These are phyloP conservation scores for Rhodotorula paludigena DNA, from an alignment of 768 basidiomycete genomes.

Conservation along the genomic window DNA sequence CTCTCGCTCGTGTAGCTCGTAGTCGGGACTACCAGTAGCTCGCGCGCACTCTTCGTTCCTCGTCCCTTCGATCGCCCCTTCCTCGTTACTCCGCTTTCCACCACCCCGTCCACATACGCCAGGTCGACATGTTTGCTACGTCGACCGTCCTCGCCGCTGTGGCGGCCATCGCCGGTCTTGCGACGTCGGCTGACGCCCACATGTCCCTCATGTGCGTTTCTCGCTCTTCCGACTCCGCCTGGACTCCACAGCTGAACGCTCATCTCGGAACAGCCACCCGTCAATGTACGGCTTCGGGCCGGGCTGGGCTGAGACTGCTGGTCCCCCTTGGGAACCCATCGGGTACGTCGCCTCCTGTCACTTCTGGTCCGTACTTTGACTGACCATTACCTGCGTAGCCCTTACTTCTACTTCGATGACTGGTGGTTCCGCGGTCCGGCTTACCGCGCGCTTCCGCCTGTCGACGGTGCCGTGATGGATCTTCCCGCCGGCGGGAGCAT, in stretches of 20 bases:
- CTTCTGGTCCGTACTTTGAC: too few species aligned
- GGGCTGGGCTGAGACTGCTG: conserved; percentile 1
- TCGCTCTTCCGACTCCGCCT: not conserved
- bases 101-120: not conserved
- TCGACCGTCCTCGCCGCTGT: not conserved
- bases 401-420: not conserved
- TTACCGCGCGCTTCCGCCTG: conserved; percentile 4
- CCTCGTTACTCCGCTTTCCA: not conserved
- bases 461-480: not conserved
- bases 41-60: not conserved
- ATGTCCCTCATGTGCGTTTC: conserved; percentile 3
- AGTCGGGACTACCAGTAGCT: not conserved
- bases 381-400: too few species aligned
- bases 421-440: conserved; percentile 38
- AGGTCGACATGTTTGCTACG: not conserved
- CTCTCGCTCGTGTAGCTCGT: not conserved
- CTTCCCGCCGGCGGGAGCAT: conserved; percentile 29
- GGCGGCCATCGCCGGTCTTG: not conserved
- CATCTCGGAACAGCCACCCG: not conserved
- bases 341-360: too few species aligned
- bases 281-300: conserved; percentile 29
- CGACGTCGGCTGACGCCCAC: not conserved
- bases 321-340: not conserved
- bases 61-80: not conserved
- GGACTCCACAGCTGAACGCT: not conserved